Base-by-base conservation (phyloP, 257 asterid genomes). In the Forsythia suspensa region DNA sequence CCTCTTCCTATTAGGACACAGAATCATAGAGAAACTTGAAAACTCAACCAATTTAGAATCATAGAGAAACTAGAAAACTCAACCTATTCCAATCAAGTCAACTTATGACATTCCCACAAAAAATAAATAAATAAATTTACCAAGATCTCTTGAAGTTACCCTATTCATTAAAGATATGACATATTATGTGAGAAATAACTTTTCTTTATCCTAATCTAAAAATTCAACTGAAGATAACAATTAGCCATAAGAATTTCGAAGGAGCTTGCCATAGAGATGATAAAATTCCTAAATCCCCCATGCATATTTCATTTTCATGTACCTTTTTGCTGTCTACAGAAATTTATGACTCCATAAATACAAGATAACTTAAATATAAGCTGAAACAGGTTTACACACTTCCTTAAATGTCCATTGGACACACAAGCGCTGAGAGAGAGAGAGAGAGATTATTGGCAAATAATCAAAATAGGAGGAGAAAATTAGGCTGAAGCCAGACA, bases 401-500 rank as follows among this genome's bases (percentile, higher is more conserved):
- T 44, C 16, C 51, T 44, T 10, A 44, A 44, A 44, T 15, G 51
- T 44, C 51, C 51, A 44, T 9, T 44, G 51, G 16, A 3, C 51
- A 42, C 11, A 11, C 48, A 0, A 2, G 51, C 3, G 34, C 0
- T 29, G 51, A 41, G 44, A 41, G 4, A 44, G 5, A 11, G 51
- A 44, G 12, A 8, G 3, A 42, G 51, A 10, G 4, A 67, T n/a
- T n/a, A 21, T 5, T 20, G 72, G 16, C 44, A 13, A 40, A 6
- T 63, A 76, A 76, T 66, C 80, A 46, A 13, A 12, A 15, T n/a
- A 76, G 44, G 5, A 57, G n/a, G 61, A 29, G 36, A 76, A 29
- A 41, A 72, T 46, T 12, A 44, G 18, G 20, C 4, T 72, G 15
- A 43, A 44, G 16, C 42, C 65, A 72, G 76, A 72, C 76, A 63